These are phyloP conservation scores for Zygoascus sp. DNA, from an alignment of 1,139 yeast genomes.

Conservation along the genomic window DNA sequence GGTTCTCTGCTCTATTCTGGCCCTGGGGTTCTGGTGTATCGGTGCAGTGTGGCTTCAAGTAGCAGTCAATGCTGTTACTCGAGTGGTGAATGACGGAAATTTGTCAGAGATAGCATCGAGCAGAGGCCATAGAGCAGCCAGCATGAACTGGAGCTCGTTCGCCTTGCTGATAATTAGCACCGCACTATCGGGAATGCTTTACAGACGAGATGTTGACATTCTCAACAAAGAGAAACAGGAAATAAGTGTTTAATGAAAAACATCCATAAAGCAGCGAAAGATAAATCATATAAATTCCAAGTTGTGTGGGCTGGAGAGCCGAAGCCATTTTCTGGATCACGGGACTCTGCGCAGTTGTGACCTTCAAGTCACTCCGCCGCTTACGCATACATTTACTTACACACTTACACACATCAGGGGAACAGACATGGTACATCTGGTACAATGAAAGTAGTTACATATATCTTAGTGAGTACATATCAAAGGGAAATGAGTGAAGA, in stretches of 20 bases:
- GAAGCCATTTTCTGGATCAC: too few species aligned
- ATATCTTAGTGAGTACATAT: constrained; percentile 16
- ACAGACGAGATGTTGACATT: background rate
- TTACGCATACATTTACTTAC: background rate
- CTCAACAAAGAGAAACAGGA: background rate
- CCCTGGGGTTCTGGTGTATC: constrained; percentile 57
- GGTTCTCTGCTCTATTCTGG: constrained; percentile 38
- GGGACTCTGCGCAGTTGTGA: too few species aligned
- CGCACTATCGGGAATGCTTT: background rate
- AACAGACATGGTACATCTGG: constrained; percentile 3
- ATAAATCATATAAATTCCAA: background rate
- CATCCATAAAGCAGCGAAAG: background rate
- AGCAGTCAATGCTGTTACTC: constrained; percentile 46
- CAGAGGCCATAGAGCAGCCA: constrained; percentile 52
- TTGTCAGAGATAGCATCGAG: constrained; percentile 45
- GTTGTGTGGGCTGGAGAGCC: too few species aligned
- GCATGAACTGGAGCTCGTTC: constrained; percentile 61
- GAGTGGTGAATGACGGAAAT: constrained; percentile 49
- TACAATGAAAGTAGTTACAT: constrained; percentile 25
- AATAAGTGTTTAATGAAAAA: background rate
- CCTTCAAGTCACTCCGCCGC: background rate
- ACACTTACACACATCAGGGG: background rate
- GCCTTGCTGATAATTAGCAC: constrained; percentile 34
- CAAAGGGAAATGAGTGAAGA: background rate
- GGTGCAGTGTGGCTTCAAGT: constrained; percentile 68